A percentile compares a stretch with the other conserved stretches of the same genome.
Conservation (phyloP, 208 protist genomes). For the Spongospora subterranea region DNA sequence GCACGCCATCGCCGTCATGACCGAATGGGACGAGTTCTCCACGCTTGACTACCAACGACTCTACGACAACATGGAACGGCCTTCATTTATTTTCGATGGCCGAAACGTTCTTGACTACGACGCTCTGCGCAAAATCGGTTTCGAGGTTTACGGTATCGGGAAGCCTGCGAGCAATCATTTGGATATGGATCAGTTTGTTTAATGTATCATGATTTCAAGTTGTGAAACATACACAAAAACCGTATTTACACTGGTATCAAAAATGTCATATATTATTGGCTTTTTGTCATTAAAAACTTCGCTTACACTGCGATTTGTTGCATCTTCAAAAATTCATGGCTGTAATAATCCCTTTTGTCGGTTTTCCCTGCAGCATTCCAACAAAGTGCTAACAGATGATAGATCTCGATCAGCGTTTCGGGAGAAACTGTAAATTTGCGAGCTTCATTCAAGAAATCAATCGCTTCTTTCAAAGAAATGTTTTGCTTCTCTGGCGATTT, state of each 20-base stretch:
- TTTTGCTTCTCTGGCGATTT: not conserved
- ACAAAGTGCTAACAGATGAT: not conserved
- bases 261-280: too few relatives aligned
- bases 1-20: constrained; percentile 89
- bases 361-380: not conserved
- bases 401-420: not conserved
- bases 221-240: too few relatives aligned
- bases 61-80: constrained; percentile 89
- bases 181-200: constrained; percentile 61
- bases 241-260: too few relatives aligned
- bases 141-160: constrained; percentile 85
- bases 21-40: constrained; percentile 97
- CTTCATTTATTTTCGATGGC: constrained; percentile 94
- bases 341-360: constrained; percentile 1
- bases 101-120: constrained; percentile 67
- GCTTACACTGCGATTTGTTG: not conserved
- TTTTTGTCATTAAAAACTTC: too few relatives aligned
- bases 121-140: constrained; percentile 82
- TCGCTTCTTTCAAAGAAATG: not conserved
- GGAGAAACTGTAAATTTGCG: not conserved
- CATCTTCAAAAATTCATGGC: not conserved
- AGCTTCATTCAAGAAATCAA: not conserved
- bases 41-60: constrained; percentile 83
- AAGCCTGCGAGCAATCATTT: constrained; percentile 63
- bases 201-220: too few relatives aligned